Percentiles rank a stretch among this genome's conserved stretches.
phyloP scores from a whole-genome alignment of 768 basidiomycete genomes.

The Boletus rubroflammeus region DNA sequence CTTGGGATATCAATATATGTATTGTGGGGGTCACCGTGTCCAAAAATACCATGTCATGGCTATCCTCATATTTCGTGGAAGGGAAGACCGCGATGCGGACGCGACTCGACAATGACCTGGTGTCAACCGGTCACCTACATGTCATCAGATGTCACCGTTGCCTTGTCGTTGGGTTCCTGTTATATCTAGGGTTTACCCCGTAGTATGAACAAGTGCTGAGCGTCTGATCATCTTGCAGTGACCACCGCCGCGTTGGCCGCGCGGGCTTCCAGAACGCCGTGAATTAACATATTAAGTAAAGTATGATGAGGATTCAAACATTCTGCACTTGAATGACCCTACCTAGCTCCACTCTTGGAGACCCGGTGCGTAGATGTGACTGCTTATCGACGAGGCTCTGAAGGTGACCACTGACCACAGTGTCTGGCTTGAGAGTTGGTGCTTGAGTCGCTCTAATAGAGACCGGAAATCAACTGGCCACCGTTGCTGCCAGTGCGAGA shows the following conservation, averaged over 20 bases:
- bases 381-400: not conserved
- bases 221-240: not conserved
- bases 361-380: not conserved
- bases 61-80: not conserved
- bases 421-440: not conserved
- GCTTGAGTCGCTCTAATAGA: not conserved
- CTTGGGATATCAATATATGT: too few relatives aligned
- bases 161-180: not conserved
- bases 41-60: too few relatives aligned
- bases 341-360: not conserved
- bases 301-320: not conserved
- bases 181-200: not conserved
- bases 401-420: not conserved
- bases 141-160: not conserved
- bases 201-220: not conserved
- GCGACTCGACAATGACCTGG: not conserved
- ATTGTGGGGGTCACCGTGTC: not conserved
- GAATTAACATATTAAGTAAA: not conserved
- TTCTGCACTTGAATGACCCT: not conserved
- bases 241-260: too few relatives aligned
- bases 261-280: not conserved
- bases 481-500: not conserved
- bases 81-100: not conserved
- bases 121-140: not conserved
- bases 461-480: not conserved